These are phyloP conservation scores for Protomyces gravidus DNA, from an alignment of 1,139 yeast species.

Conservation along the genomic window DNA sequence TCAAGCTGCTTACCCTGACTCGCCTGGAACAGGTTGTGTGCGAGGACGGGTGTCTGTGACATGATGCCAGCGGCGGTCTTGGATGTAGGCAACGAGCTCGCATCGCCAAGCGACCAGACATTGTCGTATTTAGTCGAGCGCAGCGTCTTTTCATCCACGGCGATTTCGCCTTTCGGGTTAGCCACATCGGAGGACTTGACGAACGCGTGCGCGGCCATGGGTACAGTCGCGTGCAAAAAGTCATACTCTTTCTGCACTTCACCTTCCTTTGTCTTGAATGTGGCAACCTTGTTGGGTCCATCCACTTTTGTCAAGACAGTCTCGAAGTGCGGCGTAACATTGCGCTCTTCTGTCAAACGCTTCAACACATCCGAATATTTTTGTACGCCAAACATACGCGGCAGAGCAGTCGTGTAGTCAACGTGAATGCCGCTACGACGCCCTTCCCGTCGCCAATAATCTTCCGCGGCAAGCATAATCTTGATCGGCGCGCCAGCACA, in stretches of 20 bases:
- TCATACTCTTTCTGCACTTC: conserved; percentile 22
- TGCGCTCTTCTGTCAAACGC: conserved; percentile 13
- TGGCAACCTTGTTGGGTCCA: conserved; percentile 23
- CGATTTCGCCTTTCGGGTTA: conserved; percentile 26
- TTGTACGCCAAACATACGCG: conserved; percentile 28
- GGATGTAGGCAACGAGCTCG: conserved; percentile 29
- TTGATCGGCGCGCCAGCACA: conserved; percentile 32
- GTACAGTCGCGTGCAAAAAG: conserved; percentile 29
- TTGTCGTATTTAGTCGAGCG: conserved; percentile 28
- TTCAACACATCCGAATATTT: conserved; percentile 29
- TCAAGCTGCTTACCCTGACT: conserved; percentile 13
- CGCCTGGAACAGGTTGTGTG: conserved; percentile 28
- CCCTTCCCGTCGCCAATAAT: conserved; percentile 27
- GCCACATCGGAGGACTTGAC: conserved; percentile 25
- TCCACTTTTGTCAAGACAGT: conserved; percentile 27
- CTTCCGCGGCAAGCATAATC: conserved; percentile 31
- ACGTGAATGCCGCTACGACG: conserved; percentile 24
- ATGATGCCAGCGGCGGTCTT: conserved; percentile 31
- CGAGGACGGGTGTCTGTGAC: conserved; percentile 30
- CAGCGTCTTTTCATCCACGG: conserved; percentile 27
- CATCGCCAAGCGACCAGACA: conserved; percentile 30
- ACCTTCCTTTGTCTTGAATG: conserved; percentile 21
- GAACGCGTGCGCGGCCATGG: conserved; percentile 30
- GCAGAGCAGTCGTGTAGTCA: conserved; percentile 27
- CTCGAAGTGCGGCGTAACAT: conserved; percentile 22